Evolutionary conservation across 1,139 yeast genomes (phyloP), one percentile per base, ranked within the genome.

Genomic region (Debaryomyces nepalensis): DNA sequence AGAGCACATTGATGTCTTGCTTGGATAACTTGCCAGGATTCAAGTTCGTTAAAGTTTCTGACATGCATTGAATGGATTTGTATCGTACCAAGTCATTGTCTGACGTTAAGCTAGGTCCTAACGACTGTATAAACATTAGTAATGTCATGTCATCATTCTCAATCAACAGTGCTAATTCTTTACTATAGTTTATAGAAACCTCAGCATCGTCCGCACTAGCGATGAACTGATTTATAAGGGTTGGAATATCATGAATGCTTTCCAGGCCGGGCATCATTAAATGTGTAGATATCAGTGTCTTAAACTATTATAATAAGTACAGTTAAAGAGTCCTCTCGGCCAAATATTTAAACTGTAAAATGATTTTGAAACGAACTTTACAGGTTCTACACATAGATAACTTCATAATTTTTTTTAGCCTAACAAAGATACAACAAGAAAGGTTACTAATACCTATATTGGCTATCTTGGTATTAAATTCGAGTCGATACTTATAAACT

Each of bases 1-100:
- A 60, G 41, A 91, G 70, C 10, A 89, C 96, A 19, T 69, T 63
- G 11, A 87, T 69, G 53, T 89, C 97, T 48, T 83, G 84, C 33
- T 75, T 72, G 11, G 77, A 64, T 19, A 89, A 62, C 27, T 67
- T 67, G 2, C 63, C 54, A 0, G 58, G 40, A 1, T 72, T 57
- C 4, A 84, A 46, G 1, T 59, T 43, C 2, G 44, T 41, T 41
- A 90, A 63, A 0, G 82, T 75, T 4, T 70, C 67, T 0, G 85
- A 66, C 37, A 91, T 64, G 51, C 95, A 84, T 16, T 67, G 61
- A 10, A 88, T 66, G 0, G 95, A 82, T 46, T 69, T 62, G 5
- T 59, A 41, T 44, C 95, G 64, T 12, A 79, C 64, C 2, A 66
- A 53, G 33, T 77, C 82, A 41, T 82, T 82, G 4, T 84, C 89